These are phyloP conservation scores for Lyophyllum atratum DNA, from an alignment of 768 basidiomycete species.

Conservation along the genomic window DNA sequence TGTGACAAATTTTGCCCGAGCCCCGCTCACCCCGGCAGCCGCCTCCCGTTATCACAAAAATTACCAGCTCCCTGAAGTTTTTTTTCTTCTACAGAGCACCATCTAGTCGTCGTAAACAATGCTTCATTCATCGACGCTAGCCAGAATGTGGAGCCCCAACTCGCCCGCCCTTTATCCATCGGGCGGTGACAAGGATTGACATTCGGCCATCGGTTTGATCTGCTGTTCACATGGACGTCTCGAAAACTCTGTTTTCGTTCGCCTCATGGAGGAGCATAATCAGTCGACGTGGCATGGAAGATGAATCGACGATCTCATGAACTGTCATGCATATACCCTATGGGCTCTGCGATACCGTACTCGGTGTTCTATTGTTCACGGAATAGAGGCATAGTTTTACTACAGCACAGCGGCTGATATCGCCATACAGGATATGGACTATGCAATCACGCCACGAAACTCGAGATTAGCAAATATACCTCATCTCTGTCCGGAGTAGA, in stretches of 20 bases:
- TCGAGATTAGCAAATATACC: not conserved
- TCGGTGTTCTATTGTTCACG: not conserved
- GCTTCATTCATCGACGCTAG: not conserved
- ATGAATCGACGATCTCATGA: not conserved
- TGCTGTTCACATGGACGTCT: not conserved
- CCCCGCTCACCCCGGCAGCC: not conserved
- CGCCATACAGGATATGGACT: no score
- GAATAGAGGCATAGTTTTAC: not conserved
- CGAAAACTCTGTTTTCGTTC: not conserved
- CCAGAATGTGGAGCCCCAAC: not conserved
- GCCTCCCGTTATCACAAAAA: not conserved
- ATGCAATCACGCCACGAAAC: not conserved
- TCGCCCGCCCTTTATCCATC: not conserved
- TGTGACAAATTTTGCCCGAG: slow-evolving; percentile 11
- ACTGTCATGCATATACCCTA: not conserved
- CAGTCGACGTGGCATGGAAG: not conserved
- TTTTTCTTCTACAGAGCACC: no score
- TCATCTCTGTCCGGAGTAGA: not conserved
- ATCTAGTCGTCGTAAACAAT: no score
- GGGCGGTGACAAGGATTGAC: not conserved
- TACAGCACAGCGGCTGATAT: no score
- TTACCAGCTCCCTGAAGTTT: not conserved
- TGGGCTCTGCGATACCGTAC: not conserved
- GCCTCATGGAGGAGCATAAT: not conserved
- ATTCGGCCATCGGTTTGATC: not conserved